Base-by-base conservation (phyloP, 116 monocot genomes). In the Posidonia oceanica region DNA sequence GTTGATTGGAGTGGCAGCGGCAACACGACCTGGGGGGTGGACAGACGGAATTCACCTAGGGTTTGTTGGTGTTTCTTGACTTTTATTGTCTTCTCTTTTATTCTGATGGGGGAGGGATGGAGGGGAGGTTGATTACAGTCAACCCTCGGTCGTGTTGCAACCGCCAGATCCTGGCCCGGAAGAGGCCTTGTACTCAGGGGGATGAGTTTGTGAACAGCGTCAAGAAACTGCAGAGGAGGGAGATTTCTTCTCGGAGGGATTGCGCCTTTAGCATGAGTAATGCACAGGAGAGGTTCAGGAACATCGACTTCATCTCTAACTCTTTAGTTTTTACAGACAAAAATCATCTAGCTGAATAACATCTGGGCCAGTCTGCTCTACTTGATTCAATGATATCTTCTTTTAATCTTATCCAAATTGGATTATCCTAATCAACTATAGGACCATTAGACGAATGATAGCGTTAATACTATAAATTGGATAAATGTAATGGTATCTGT, bases 201-300 rank as follows among this genome's bases (percentile, higher is more conserved):
- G 86, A 83, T 8, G 83, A 77, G 79, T 66, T 76, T 51, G 69
- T 81, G 52, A 86, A 86, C 64, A 86, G 79, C 77, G 82, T 90
- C 15, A 78, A 70, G 73, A 90, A 90, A 75, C 77, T 90, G 38
- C 78, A 75, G 77, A 61, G 86, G 44, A 74, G 90, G 73, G 86
- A 90, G 86, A 86, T 86, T 63, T 70, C 81, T 63, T 90, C 82
- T 16, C 61, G 64, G 55, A 57, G 84, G 42, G 78, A 83, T 61
- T 79, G 90, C 13, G 68, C 77, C 37, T 90, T 86, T 59, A 70
- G 77, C 53, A 79, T 74, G 80, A 80, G 76, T 71, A 77, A 76
- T 59, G 81, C 83, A 10, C 90, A 86, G 75, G 90, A 90, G 75
- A 71, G 90, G 44, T 90, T 90, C 64, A 71, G 90, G 52, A 86